Evolutionary conservation across 306 rosid genomes (phyloP).

Genomic region (Castanospermum australe): DNA sequence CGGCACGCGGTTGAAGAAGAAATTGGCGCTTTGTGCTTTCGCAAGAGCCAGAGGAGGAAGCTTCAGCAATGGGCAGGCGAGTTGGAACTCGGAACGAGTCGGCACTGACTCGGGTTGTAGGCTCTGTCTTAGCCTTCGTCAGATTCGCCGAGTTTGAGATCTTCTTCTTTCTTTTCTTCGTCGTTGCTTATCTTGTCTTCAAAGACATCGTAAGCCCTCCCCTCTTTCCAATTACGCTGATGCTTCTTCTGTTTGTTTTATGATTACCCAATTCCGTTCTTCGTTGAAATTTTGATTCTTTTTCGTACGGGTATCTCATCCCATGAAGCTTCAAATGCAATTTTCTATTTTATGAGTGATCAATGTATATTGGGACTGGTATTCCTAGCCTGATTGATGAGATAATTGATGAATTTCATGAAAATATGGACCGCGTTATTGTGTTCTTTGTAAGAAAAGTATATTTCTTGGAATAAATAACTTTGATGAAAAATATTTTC

Average conservation of each 20-base stretch:
- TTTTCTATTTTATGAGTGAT: background rate
- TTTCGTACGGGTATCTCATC: background rate
- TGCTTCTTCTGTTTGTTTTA: background rate
- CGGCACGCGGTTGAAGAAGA: background rate
- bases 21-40: too few relatives aligned
- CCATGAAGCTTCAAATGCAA: too few relatives aligned
- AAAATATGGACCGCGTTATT: background rate
- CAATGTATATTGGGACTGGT: background rate
- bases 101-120: slow-evolving; percentile 37
- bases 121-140: slow-evolving; percentile 40
- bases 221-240: background rate
- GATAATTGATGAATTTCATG: background rate
- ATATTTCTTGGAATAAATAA: background rate
- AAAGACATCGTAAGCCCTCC: slow-evolving; percentile 55
- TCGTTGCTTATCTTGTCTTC: slow-evolving; percentile 56
- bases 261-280: background rate
- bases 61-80: slow-evolving; percentile 23
- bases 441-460: background rate
- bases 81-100: slow-evolving; percentile 32
- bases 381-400: background rate
- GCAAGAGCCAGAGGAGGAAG: too few relatives aligned
- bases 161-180: slow-evolving; percentile 61
- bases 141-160: slow-evolving; percentile 69
- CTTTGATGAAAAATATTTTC: background rate
- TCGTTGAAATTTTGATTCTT: background rate